Evolutionary conservation across 2,329 filamentous ascomycete genomes (phyloP).

Genomic region (Cladosporium cucumerinum): DNA sequence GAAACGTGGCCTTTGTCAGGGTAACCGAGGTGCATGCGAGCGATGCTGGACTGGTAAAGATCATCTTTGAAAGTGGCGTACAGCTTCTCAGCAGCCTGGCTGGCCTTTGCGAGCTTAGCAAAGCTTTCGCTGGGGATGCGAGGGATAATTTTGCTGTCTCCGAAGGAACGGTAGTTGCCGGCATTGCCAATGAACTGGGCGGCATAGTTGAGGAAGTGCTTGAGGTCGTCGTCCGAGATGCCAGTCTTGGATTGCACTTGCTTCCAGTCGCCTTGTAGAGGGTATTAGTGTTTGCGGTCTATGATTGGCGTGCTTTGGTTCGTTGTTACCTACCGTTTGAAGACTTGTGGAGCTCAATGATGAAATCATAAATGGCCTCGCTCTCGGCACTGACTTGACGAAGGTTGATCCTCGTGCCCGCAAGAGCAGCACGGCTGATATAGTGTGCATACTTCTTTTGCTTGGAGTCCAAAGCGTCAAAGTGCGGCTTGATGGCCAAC

Average conservation of each 20-base stretch:
- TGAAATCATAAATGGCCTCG: conserved; percentile 54
- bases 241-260: conserved; percentile 42
- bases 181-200: conserved; percentile 52
- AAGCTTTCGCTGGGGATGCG: conserved; percentile 43
- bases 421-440: conserved; percentile 61
- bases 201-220: conserved; percentile 42
- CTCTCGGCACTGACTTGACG: conserved; percentile 53
- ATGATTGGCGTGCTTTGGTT: background rate
- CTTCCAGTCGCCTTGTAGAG: conserved; percentile 46
- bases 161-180: conserved; percentile 53
- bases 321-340: conserved; percentile 33
- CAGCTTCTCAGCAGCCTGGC: conserved; percentile 38
- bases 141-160: conserved; percentile 52
- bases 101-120: conserved; percentile 43
- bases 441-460: conserved; percentile 54
- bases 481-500: conserved; percentile 89
- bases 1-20: conserved; percentile 48
- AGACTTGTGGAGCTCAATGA: conserved; percentile 48
- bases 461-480: conserved; percentile 69
- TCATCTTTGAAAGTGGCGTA: conserved; percentile 45
- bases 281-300: conserved; percentile 13
- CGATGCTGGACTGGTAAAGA: conserved; percentile 44
- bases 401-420: conserved; percentile 51
- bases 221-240: conserved; percentile 40
- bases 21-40: conserved; percentile 48